Base-by-base conservation (phyloP, 2,329 filamentous ascomycete genomes). In the Claviceps pazoutovae region DNA sequence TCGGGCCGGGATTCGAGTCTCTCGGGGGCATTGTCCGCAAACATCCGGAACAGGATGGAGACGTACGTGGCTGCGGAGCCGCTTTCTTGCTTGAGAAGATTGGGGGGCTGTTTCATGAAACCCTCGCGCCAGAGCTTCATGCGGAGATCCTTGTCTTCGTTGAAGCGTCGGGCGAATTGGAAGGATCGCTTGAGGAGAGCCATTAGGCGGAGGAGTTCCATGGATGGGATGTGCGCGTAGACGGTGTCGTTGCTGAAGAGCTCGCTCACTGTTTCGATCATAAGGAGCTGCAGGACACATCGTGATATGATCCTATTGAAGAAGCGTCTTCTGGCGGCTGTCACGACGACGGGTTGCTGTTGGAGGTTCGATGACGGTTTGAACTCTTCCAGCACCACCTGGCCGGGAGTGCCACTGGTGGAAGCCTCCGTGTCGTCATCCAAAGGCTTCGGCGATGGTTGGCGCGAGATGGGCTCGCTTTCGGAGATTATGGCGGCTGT, bases 281-380 rank as follows among this genome's bases (percentile, higher is more conserved):
- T 98, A 57, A 99, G 81, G 2, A 98, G 79, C 67, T 98, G 94
- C 8, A 99, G 74, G 4, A 98, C 94, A 65, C 93, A 99, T 58
- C 94, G 91, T 14, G 91, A 96, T 68, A 99, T 99, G 67, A 99
- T 99, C 59, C 91, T 87, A 71, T 98, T 98, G 76, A 98, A 98
- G 73, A 96, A 96, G 50, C 90, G 85, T 38, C 93, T 82, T 26
- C 93, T 86, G 0, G 93, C 89, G 2, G 89, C 88, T 1, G 93
- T 97, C 5, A 99, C 91, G 1, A 94, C 86, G 5, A 95, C 79
- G 0, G 91, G 88, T 54, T 94, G 88, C 66, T 93, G 88, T 65
- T 94, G 89, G 14, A 89, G 74, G 51, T 78, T 82, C 23, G 80
- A 79, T 39, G 83, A 76, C 5, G 88, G 87, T 56, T 84, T 86